Conservation (phyloP, 1,284 basidiomycete species). For the Sutorius eximius region DNA sequence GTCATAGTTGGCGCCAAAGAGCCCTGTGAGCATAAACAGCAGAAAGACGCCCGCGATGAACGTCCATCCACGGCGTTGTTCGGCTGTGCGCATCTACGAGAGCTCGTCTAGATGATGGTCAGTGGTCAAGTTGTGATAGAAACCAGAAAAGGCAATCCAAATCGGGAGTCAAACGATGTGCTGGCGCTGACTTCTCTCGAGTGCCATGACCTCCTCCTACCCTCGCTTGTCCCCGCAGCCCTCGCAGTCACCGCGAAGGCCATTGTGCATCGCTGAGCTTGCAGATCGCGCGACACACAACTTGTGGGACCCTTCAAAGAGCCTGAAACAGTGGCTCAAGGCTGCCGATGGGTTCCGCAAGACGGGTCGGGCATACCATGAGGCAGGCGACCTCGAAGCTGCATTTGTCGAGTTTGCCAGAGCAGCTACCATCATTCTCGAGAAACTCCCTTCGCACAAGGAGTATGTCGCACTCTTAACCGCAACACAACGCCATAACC, state of each 20-base stretch:
- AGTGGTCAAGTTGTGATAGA: background rate
- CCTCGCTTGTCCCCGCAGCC: slow-evolving; percentile 25
- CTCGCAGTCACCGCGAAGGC: slow-evolving; percentile 26
- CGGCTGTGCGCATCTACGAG: slow-evolving; percentile 18
- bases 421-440: slow-evolving; percentile 44
- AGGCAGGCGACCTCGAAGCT: slow-evolving; percentile 33
- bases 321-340: slow-evolving; percentile 39
- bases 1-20: slow-evolving; percentile 43
- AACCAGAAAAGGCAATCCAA: slow-evolving; percentile 26
- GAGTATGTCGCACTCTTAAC: slow-evolving; percentile 38
- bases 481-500: slow-evolving; percentile 38
- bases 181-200: slow-evolving; percentile 17
- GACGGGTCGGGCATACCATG: slow-evolving; percentile 28
- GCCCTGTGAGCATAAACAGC: slow-evolving; percentile 57
- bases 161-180: slow-evolving; percentile 9
- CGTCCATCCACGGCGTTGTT: slow-evolving; percentile 37
- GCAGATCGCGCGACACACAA: slow-evolving; percentile 35
- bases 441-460: slow-evolving; percentile 42
- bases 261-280: slow-evolving; percentile 37
- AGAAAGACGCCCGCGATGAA: slow-evolving; percentile 50
- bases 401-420: slow-evolving; percentile 42
- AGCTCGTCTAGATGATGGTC: background rate
- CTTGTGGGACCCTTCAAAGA: slow-evolving; percentile 37
- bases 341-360: slow-evolving; percentile 39
- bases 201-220: slow-evolving; percentile 31